Base-by-base conservation (phyloP, 805 yeast genomes). In the Ogataea angusta region DNA sequence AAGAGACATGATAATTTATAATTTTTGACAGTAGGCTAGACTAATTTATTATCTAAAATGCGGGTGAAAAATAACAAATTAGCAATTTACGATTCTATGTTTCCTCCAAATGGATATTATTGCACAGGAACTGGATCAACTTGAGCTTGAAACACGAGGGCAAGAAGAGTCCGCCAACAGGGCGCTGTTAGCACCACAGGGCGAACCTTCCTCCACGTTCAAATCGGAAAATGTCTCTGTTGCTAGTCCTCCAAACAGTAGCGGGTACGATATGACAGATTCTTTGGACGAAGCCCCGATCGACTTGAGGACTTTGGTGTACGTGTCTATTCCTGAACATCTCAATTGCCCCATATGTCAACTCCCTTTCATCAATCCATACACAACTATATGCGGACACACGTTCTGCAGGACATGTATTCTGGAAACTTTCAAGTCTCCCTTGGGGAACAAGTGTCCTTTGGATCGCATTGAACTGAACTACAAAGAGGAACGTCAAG, bases 311-410 rank as follows among this genome's bases (percentile, higher is more conserved):
- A 18, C 54, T 2, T 30, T 63, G 12, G 40, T 36, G 3, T 64
- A 63, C 38, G 36, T 53, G 5, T 36, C 54, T 3, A 40, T 53
- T 4, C 46, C 58, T 2, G 66, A 63, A 16, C 68, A 65, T 43
- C 44, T 65, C 25, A 52, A 52, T 27, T 75, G 89, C 49, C 86
- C 88, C 3, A 76, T 82, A n/a, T 82, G 89, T 57, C 80, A 76
- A 45, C 72, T 73, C 28, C 84, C 85, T 5, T 75, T 82, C 46
- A 67, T 78, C 6, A 68, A 68, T 25, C 88, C 89, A 1, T 64
- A 72, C 46, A 74, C 81, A 5, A 82, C 88, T 1, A 57, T 68
- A 2, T 82, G 89, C 60, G 84, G 85, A 1, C 88, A 82, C 53
- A 78, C 84, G 0, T 82, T 81, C 50, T 82, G 89, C 57, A 66